Evolutionary conservation across 352 stramenopile species (phyloP).

Genomic region (Phytophthora multivora): DNA sequence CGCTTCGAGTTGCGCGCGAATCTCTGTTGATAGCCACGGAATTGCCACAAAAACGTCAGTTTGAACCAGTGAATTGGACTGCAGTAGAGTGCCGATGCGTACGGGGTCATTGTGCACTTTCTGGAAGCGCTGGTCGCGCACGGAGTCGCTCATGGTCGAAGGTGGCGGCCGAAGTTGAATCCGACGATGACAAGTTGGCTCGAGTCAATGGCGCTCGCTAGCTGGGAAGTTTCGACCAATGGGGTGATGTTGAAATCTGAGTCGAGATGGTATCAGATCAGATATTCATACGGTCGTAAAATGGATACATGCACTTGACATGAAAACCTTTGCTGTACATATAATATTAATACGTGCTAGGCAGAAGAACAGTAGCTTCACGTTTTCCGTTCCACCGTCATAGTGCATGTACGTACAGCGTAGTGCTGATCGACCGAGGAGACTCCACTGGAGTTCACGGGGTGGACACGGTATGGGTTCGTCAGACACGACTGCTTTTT

Average conservation of each 20-base stretch:
- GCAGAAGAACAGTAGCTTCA: too few species aligned
- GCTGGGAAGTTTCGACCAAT: slow-evolving; percentile 23
- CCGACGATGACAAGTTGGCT: slow-evolving; percentile 3
- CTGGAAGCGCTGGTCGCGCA: slow-evolving; percentile 80
- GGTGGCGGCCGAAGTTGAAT: slow-evolving; percentile 9
- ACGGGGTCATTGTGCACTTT: slow-evolving; percentile 89
- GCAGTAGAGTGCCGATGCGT: slow-evolving; percentile 3
- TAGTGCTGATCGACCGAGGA: too few species aligned
- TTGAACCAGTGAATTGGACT: background rate
- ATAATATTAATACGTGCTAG: too few species aligned
- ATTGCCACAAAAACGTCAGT: background rate
- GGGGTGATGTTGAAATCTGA: background rate
- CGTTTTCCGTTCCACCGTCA: too few species aligned
- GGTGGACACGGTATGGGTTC: background rate
- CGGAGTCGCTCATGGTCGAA: slow-evolving; percentile 42
- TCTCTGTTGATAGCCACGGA: slow-evolving; percentile 31
- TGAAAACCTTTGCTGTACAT: too few species aligned
- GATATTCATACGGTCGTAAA: background rate
- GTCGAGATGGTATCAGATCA: background rate
- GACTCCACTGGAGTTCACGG: too few species aligned
- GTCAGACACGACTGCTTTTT: background rate
- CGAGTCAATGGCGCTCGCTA: slow-evolving; percentile 11
- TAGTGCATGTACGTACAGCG: too few species aligned
- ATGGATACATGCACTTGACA: background rate
- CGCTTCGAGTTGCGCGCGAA: slow-evolving; percentile 82